Evolutionary conservation across 1,139 yeast species (phyloP).

Genomic region (Nakaseomyces delphensis): DNA sequence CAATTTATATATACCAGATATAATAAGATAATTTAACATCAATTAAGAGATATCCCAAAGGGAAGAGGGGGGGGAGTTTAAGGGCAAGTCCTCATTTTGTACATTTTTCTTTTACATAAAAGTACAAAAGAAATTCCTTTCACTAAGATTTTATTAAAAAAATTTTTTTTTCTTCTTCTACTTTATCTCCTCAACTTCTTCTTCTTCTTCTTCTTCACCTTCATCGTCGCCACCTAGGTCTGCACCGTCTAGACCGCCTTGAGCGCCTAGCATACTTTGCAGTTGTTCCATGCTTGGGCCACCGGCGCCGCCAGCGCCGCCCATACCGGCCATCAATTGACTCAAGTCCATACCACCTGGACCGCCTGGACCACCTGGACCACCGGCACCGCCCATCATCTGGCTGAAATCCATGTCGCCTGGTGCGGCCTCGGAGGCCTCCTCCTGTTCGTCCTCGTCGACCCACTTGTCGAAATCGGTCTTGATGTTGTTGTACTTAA

Average conservation of each 20-base stretch:
- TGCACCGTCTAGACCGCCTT: constrained; percentile 34
- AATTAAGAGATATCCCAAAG: no score
- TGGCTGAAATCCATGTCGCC: constrained; percentile 31
- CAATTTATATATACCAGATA: no score
- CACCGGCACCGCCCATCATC: constrained; percentile 32
- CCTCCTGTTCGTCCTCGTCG: constrained; percentile 89
- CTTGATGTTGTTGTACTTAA: constrained; percentile 64
- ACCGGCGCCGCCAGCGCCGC: constrained; percentile 33
- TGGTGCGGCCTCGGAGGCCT: constrained; percentile 39
- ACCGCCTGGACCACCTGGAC: constrained; percentile 33
- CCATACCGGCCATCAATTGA: constrained; percentile 31
- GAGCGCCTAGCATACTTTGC: constrained; percentile 15
- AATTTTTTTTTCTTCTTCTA: not conserved
- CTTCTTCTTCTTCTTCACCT: constrained; percentile 10
- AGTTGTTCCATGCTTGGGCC: constrained; percentile 31
- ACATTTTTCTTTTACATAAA: no score
- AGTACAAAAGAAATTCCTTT: not conserved
- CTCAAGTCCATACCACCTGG: constrained; percentile 34
- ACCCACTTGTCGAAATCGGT: constrained; percentile 98
- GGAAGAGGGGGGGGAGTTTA: no score
- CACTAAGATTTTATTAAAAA: not conserved
- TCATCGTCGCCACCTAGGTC: constrained; percentile 15
- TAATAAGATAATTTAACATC: no score
- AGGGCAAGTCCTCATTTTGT: no score
- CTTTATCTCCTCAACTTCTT: constrained; percentile 8